Evolutionary conservation across 768 basidiomycete genomes (phyloP).

Genomic region (Hericium coralloides): DNA sequence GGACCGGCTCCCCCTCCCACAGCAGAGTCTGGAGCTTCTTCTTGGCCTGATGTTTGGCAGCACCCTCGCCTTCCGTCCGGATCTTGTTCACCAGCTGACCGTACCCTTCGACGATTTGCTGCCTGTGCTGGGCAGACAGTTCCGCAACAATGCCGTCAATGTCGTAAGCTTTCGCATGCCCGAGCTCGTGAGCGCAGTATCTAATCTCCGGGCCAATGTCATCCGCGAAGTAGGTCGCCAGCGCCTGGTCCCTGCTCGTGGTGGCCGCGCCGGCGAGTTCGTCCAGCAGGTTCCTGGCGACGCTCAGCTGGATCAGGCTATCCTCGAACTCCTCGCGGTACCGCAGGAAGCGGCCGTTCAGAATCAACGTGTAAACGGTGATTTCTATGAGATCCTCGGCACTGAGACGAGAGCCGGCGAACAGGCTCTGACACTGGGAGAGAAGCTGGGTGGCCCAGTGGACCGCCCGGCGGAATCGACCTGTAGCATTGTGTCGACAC

Average conservation of each 20-base stretch:
- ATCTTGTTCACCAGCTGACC: conserved; percentile 45
- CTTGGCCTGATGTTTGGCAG: conserved; percentile 30
- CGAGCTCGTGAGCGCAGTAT: conserved; percentile 86
- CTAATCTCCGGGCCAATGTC: conserved; percentile 87
- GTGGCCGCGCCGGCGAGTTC: conserved; percentile 50
- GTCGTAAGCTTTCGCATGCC: conserved; percentile 71
- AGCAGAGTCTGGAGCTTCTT: conserved; percentile 49
- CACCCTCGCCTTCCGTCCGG: conserved; percentile 31
- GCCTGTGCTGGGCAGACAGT: conserved; percentile 45
- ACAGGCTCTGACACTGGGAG: conserved; percentile 63
- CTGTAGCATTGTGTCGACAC: conserved; percentile 66
- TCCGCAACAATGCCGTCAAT: conserved; percentile 66
- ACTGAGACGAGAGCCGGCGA: conserved; percentile 40
- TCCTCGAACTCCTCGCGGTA: conserved; percentile 71
- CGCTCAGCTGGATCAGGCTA: conserved; percentile 64
- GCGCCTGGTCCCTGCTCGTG: conserved; percentile 81
- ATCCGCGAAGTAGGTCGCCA: conserved; percentile 77
- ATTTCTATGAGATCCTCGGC: conserved; percentile 57
- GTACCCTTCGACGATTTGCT: conserved; percentile 55
- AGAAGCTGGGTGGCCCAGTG: conserved; percentile 72
- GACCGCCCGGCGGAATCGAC: conserved; percentile 72
- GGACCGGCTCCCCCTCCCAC: conserved; percentile 81
- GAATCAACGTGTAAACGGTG: conserved; percentile 67
- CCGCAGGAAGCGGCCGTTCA: conserved; percentile 79
- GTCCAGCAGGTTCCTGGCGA: conserved; percentile 68